Evolutionary conservation across 1,139 yeast genomes (phyloP).

Genomic region (Yueomyces sp.): DNA sequence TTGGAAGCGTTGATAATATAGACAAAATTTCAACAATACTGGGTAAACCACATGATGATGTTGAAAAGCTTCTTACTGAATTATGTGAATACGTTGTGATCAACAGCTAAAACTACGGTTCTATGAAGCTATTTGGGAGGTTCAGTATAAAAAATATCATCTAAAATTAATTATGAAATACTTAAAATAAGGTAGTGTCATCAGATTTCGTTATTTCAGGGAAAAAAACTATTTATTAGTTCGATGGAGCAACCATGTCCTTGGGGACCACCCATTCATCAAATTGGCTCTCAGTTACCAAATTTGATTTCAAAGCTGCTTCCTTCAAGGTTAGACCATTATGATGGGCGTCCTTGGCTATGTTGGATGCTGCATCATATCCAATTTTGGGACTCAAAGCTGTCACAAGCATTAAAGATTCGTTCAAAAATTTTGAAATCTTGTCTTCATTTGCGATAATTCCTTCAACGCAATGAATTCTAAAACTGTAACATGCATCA

Average conservation of each 20-base stretch:
- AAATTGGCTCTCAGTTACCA: slow-evolving; percentile 70
- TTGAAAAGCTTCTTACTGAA: slow-evolving; percentile 35
- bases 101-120: slow-evolving; percentile 15
- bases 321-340: slow-evolving; percentile 92
- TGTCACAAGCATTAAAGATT: slow-evolving; percentile 94
- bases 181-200: no score
- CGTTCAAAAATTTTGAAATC: slow-evolving; percentile 77
- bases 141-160: no score
- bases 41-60: slow-evolving; percentile 42
- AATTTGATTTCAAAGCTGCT: slow-evolving; percentile 84
- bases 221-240: neutral
- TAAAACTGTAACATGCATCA: slow-evolving; percentile 82
- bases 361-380: slow-evolving; percentile 92
- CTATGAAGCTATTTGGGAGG: no score
- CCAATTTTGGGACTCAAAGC: slow-evolving; percentile 98
- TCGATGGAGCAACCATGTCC: slow-evolving; percentile 81
- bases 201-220: no score
- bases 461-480: slow-evolving; percentile 90
- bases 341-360: slow-evolving; percentile 97
- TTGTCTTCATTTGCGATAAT: slow-evolving; percentile 79
- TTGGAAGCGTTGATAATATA: slow-evolving; percentile 48
- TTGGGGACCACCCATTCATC: slow-evolving; percentile 97
- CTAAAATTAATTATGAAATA: no score
- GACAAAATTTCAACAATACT: slow-evolving; percentile 67
- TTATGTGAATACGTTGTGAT: slow-evolving; percentile 27